These are phyloP conservation scores for Blastomyces silverae DNA, from an alignment of 2,329 filamentous ascomycete genomes.

Conservation along the genomic window DNA sequence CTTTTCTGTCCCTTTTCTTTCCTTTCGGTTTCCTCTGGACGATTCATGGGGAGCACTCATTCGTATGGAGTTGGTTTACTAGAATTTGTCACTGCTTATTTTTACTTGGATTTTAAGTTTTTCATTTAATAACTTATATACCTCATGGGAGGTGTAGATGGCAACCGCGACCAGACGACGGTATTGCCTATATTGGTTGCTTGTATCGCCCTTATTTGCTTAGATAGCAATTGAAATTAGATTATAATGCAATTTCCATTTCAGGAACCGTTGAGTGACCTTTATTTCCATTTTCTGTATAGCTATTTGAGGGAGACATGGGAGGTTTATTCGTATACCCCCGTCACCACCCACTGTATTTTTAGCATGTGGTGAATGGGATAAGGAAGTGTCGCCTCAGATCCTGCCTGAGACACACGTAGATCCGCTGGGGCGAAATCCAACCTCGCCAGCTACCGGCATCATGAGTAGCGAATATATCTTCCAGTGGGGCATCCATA, in stretches of 20 bases:
- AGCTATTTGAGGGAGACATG: background rate
- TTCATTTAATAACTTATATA: background rate
- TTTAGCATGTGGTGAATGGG: too few species aligned
- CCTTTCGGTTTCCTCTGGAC: background rate
- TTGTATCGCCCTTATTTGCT: background rate
- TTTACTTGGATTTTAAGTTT: background rate
- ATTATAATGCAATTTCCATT: background rate
- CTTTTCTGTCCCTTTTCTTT: background rate
- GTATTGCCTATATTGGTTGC: background rate
- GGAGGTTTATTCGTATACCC: background rate
- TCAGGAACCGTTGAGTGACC: background rate
- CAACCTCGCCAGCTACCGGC: background rate
- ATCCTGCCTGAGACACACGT: background rate
- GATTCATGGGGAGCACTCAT: background rate
- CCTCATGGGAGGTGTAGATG: background rate
- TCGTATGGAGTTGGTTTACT: background rate
- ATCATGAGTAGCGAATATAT: background rate
- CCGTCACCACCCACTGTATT: background rate
- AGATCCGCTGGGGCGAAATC: background rate
- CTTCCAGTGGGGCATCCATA: too few species aligned
- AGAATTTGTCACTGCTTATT: background rate
- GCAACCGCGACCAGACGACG: too few species aligned
- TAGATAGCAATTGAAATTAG: constrained; percentile 7
- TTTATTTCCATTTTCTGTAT: background rate
- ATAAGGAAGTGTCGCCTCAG: background rate